Base-by-base conservation (phyloP, 2,329 filamentous ascomycete species). In the Paecilomyces variotii region DNA sequence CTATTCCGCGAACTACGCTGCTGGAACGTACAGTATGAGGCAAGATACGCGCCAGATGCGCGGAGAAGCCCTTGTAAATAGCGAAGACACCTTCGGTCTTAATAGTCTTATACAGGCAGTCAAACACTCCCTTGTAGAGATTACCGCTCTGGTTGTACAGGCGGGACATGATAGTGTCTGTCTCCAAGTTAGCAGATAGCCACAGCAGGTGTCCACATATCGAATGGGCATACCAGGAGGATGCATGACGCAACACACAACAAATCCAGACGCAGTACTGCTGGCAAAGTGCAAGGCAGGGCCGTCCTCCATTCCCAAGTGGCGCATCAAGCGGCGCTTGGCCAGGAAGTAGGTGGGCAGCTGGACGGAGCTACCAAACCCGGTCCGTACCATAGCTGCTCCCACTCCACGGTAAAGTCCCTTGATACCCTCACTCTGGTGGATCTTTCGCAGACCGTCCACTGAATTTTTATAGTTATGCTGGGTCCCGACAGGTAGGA, bases 111-210 rank as follows among this genome's bases (percentile, higher is more conserved):
- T 84, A 85, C 60, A 97, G 76, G 73, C 94, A 99, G 77, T 99
- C 94, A 63, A 96, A 89, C 3, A 95, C 90, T 59, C 92, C 89
- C 65, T 84, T 87, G 80, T 99, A 99, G n/a, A 99, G 82, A 72
- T 97, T 96, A 56, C 94, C 94, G 62, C 92, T 96, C 75, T 99
- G 94, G 79, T 99, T 99, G 81, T 99, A 99, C 81, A 99, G 87
- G 62, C 94, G 88, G 62, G 91, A 94, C 94, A 99, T 99, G 77
- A 99, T 90, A 4, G 94, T 99, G 74, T 99, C 94, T 84, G 61
- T 58, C 53, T 57, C 35, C 56, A 34, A 39, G 59, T 60, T 50
- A 63, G 57, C 59, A 27, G 2, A 56, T 30, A 27, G 30, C 24
- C 11, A 1, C n/a, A 19, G 24, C 25, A 54, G 57, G 67, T 54